Conservation (phyloP, 257 asterid genomes). For the Ehretia macrophylla region DNA sequence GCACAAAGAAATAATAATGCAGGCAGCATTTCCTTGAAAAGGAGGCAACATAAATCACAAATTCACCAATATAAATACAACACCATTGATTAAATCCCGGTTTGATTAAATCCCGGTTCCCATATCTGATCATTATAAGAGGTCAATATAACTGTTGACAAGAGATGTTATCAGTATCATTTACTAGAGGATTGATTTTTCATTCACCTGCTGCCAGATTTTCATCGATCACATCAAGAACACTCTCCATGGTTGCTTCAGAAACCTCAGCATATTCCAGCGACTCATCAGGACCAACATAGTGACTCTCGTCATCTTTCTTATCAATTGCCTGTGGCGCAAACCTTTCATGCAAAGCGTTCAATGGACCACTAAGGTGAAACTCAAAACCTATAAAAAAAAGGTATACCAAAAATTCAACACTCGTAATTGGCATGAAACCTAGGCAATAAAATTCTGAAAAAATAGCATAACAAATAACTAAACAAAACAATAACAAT, state of each 20-base stretch:
- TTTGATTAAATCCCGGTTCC: too few relatives aligned
- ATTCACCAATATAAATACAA: too few relatives aligned
- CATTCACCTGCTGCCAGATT: conserved; percentile 38
- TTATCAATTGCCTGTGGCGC: conserved; percentile 24
- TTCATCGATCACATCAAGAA: conserved; percentile 24
- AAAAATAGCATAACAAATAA: not conserved
- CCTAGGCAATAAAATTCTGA: not conserved
- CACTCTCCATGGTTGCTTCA: conserved; percentile 23
- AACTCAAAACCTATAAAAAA: conserved; percentile 39
- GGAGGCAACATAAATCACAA: too few relatives aligned
- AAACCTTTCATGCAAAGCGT: conserved; percentile 24
- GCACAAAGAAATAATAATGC: too few relatives aligned
- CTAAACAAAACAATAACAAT: not conserved
- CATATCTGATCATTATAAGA: not conserved
- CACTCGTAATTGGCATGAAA: not conserved
- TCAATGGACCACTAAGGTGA: conserved; percentile 30
- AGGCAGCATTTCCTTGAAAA: too few relatives aligned
- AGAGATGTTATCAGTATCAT: not conserved
- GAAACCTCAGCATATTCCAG: conserved; percentile 29
- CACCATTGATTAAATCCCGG: too few relatives aligned
- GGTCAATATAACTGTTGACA: not conserved
- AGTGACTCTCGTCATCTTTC: conserved; percentile 24
- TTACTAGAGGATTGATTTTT: not conserved
- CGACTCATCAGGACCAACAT: conserved; percentile 26
- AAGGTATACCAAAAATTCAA: conserved; percentile 9